Percentiles rank a stretch among this genome's conserved stretches.
phyloP scores from a whole-genome alignment of 2,329 filamentous ascomycete genomes.

The Byssothecium circinans region DNA sequence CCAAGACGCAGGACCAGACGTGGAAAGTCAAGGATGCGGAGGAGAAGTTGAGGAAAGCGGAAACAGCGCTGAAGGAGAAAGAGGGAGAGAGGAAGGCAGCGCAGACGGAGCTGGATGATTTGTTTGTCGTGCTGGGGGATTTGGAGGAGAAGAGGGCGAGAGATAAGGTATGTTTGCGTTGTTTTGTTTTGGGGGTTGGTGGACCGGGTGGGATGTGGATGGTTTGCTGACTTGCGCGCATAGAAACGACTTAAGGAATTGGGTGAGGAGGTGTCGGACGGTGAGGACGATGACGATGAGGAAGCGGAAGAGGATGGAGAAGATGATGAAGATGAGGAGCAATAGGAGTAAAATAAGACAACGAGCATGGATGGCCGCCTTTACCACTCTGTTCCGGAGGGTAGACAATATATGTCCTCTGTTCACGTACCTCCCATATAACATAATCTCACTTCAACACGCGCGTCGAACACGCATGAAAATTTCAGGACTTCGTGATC shows the following conservation, averaged over 20 bases:
- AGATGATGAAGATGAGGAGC: no score
- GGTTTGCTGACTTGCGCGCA: no score
- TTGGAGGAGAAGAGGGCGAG: constrained; percentile 49
- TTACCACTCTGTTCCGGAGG: no score
- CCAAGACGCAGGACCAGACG: constrained; percentile 48
- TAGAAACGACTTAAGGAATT: constrained; percentile 53
- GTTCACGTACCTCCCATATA: no score
- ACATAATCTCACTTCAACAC: no score
- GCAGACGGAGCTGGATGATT: constrained; percentile 51
- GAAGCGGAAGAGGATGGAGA: constrained; percentile 24
- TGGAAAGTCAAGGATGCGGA: constrained; percentile 51
- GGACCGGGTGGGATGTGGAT: no score
- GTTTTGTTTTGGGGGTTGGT: no score
- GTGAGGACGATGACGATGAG: constrained; percentile 44
- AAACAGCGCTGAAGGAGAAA: constrained; percentile 44
- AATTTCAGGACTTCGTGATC: no score
- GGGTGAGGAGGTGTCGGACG: constrained; percentile 47
- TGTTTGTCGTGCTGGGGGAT: constrained; percentile 52
- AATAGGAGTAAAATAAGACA: no score
- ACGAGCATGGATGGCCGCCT: no score
- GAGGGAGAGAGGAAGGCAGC: constrained; percentile 39
- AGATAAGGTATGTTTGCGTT: constrained; percentile 44
- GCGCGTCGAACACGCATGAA: no score
- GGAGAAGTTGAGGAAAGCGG: constrained; percentile 46
- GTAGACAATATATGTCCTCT: no score